These are phyloP conservation scores for Penicillium glabrum DNA, from an alignment of 2,329 filamentous ascomycete genomes.

Conservation along the genomic window DNA sequence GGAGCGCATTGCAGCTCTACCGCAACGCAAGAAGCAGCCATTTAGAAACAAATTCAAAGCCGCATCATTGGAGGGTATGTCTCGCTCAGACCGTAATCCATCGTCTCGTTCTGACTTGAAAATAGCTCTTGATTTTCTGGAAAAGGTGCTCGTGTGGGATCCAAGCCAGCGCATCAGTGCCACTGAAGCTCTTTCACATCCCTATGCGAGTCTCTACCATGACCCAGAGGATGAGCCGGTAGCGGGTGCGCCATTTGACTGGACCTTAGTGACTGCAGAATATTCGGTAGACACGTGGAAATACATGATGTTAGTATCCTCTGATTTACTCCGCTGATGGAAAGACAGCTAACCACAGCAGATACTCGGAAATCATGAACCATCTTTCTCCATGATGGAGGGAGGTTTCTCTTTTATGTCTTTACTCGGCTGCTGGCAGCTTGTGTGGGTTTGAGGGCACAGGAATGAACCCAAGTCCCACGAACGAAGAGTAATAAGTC, in stretches of 20 bases:
- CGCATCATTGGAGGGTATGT: not conserved
- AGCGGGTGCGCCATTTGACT: not conserved
- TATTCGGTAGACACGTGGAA: not conserved
- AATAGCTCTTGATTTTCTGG: not conserved
- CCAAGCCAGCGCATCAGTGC: not conserved
- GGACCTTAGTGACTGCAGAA: not conserved
- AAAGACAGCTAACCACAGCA: not conserved
- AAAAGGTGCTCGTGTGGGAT: constrained; percentile 1
- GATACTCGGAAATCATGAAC: not conserved
- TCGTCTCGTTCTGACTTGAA: not conserved
- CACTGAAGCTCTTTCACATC: not conserved
- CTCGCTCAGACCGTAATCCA: not conserved
- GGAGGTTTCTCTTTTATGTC: not conserved
- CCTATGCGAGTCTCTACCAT: constrained; percentile 3
- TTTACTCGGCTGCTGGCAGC: not conserved
- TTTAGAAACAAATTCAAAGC: not conserved
- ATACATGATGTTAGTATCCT: not conserved
- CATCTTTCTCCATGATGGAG: not conserved
- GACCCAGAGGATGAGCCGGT: constrained; percentile 2
- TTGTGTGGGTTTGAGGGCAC: not conserved
- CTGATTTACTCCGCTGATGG: not conserved
- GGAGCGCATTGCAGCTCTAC: not conserved
- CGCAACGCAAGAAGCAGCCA: not conserved
- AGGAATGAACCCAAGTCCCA: not conserved
- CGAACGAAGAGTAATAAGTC: not conserved